Evolutionary conservation across 1,284 basidiomycete species (phyloP).

Genomic region (Vanrija humicola): DNA sequence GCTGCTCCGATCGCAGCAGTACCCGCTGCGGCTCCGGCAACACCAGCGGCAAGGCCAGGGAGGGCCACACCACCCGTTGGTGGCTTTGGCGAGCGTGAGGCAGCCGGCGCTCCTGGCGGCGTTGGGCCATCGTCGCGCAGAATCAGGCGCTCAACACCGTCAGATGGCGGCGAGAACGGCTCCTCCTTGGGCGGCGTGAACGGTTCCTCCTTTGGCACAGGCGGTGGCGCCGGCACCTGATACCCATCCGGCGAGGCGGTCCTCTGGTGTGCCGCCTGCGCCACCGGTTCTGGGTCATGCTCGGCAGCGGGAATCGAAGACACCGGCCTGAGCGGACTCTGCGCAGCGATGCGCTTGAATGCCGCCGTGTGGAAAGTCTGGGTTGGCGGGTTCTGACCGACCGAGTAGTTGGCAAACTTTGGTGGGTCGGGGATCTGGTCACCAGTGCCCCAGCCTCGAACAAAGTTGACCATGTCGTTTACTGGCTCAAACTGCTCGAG

Average conservation of each 20-base stretch:
- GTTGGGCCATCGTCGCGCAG: constrained; percentile 12
- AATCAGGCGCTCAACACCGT: constrained; percentile 15
- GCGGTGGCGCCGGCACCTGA: not conserved
- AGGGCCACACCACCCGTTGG: constrained; percentile 45
- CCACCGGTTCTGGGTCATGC: not conserved
- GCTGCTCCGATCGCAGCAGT: too few relatives aligned
- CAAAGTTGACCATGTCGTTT: constrained; percentile 78
- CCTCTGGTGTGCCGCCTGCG: not conserved
- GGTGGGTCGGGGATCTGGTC: constrained; percentile 62
- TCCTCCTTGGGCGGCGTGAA: not conserved
- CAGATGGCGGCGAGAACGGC: not conserved
- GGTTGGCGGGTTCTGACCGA: constrained; percentile 28
- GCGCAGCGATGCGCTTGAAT: constrained; percentile 40
- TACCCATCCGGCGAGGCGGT: not conserved
- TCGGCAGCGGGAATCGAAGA: not conserved
- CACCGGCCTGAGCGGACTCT: constrained; percentile 3
- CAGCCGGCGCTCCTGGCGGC: not conserved
- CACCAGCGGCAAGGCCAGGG: constrained; percentile 35
- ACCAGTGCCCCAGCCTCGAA: constrained; percentile 78
- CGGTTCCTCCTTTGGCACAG: constrained; percentile 1
- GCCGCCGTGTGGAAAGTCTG: constrained; percentile 38
- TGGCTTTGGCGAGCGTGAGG: constrained; percentile 9
- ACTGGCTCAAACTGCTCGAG: constrained; percentile 78
- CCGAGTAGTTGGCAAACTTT: constrained; percentile 57
- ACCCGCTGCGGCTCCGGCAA: too few relatives aligned